phyloP scores from a whole-genome alignment of 306 rosid species.

The Calophaca sinica region DNA sequence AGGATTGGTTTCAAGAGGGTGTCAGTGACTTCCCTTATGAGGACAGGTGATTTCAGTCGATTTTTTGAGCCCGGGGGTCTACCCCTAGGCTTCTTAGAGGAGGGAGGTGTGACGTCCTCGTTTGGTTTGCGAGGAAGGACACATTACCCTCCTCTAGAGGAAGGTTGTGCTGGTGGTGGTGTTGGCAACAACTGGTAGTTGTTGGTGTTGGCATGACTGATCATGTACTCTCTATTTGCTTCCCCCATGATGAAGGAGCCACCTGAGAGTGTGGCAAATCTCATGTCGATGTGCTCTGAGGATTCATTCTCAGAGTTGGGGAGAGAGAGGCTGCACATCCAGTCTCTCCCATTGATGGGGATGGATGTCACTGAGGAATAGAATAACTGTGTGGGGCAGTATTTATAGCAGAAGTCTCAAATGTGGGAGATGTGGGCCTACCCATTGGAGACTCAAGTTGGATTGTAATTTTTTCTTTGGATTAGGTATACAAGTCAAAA shows the following conservation, averaged over 20 bases:
- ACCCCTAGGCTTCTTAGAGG: slow-evolving; percentile 56
- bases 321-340: background rate
- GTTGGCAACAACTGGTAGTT: background rate
- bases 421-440: background rate
- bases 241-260: background rate
- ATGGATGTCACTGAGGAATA: background rate
- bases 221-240: too few species aligned
- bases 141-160: background rate
- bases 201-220: too few species aligned
- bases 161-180: background rate
- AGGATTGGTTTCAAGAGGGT: slow-evolving; percentile 42
- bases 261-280: background rate
- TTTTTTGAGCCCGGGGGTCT: slow-evolving; percentile 77
- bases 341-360: background rate
- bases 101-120: background rate
- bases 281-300: background rate
- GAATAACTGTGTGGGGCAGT: too few species aligned
- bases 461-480: too few species aligned
- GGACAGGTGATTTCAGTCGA: slow-evolving; percentile 62
- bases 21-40: slow-evolving; percentile 45
- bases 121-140: background rate
- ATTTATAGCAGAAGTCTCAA: too few species aligned
- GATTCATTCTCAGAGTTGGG: background rate
- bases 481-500: too few species aligned
- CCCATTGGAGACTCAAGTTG: background rate